Evolutionary conservation across 1,284 basidiomycete species (phyloP), one percentile per base, ranked within the genome.

Genomic region (Rhodotorula mucilaginosa): DNA sequence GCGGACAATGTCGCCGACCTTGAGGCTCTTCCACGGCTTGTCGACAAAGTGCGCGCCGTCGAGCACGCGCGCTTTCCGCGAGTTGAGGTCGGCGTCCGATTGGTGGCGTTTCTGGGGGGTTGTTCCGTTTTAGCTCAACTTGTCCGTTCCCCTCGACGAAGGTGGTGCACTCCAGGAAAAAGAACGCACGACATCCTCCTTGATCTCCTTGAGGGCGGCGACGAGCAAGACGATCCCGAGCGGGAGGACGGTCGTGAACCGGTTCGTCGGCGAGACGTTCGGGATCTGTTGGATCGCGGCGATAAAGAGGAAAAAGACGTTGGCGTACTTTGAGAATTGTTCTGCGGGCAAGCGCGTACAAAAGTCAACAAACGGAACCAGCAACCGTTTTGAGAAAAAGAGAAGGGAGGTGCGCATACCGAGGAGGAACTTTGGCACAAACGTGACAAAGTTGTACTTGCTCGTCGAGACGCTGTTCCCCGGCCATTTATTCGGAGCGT

Each of bases 311-410:
- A 99, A 99, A 85, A 99, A 99, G 72, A 99, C 74, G 81, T 99
- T 99, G 78, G 97, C 97, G 80, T 97, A 98, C 87, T 97, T 96
- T 74, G 91, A 93, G 85, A 97, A 97, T 88, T 97, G 94, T 81
- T 97, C 94, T 90, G 84, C 73, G 67, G 76, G 54, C 2, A 23
- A n/a, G 21, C 29, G 59, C 39, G 10, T 44, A 10, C 10, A 69
- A 44, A 46, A 49, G 26, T 39, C 10, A 52, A n/a, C n/a, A 12
- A 52, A 18, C 21, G 7, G 4, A 49, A 19, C 8, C 49, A 51
- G 49, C 7, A 3, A 3, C 18, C n/a, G 39, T 49, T 31, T 19
- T 5, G 34, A 39, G 46, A 13, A 19, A 2, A 13, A 12, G 54
- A 23, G 13, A 2, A 34, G 34, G 15, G 5, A n/a, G 34, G 46